Evolutionary conservation across 1,139 yeast genomes (phyloP).

Genomic region (Zygosaccharomyces pseudobailii): DNA sequence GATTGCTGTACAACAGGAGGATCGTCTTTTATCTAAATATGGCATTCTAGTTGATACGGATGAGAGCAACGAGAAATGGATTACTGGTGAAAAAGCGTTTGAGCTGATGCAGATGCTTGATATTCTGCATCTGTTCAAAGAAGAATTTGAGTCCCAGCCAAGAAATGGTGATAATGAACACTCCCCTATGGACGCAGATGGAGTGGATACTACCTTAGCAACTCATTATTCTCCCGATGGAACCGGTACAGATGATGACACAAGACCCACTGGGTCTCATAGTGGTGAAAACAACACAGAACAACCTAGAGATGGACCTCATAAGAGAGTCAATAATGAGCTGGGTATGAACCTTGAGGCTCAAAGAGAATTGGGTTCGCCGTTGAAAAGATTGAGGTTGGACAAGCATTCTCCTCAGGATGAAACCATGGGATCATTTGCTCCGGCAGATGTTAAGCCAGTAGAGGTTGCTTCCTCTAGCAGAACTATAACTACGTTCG

Average conservation of each 20-base stretch:
- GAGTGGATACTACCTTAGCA: not conserved
- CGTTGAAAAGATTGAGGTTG: conserved; percentile 25
- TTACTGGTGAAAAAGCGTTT: conserved; percentile 24
- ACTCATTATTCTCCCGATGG: not conserved
- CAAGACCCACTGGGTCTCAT: not conserved
- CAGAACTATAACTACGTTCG: conserved; percentile 15
- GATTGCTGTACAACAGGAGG: conserved; percentile 15
- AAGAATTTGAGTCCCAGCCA: conserved; percentile 11
- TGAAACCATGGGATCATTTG: not conserved
- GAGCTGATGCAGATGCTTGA: conserved; percentile 19
- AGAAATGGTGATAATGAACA: not conserved
- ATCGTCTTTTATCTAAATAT: conserved; percentile 21
- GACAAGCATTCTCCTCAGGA: conserved; percentile 9
- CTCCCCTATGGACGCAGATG: not conserved
- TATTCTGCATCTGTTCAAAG: conserved; percentile 17
- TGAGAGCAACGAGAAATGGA: conserved; percentile 27
- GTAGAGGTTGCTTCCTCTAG: conserved; percentile 1
- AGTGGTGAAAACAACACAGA: not conserved
- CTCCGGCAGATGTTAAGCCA: not conserved
- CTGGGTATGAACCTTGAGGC: conserved; percentile 9
- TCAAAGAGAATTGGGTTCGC: conserved; percentile 27
- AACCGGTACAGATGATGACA: not conserved
- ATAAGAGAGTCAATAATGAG: conserved; percentile 10
- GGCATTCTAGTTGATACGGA: conserved; percentile 30
- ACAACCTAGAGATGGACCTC: not conserved